These are phyloP conservation scores for Pestalotiopsis sp. DNA, from an alignment of 2,329 filamentous ascomycete genomes.

Conservation along the genomic window DNA sequence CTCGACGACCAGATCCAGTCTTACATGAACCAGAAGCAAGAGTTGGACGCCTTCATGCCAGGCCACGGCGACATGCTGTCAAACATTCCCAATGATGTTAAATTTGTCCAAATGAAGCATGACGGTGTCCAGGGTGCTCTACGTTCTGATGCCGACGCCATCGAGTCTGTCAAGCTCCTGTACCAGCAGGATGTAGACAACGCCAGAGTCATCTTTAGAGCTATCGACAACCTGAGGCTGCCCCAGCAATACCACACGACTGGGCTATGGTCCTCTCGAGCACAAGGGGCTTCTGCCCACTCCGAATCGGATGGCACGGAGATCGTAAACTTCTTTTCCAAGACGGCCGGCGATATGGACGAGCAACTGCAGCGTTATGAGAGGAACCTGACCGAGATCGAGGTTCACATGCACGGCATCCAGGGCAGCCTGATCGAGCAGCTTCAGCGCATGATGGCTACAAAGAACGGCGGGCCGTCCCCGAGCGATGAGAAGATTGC, in stretches of 20 bases:
- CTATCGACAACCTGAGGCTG: slow-evolving; percentile 49
- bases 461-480: slow-evolving; percentile 37
- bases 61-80: slow-evolving; percentile 58
- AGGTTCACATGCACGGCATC: slow-evolving; percentile 66
- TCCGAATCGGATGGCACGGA: slow-evolving; percentile 57
- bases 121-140: slow-evolving; percentile 45
- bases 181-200: slow-evolving; percentile 44
- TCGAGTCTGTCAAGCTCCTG: slow-evolving; percentile 43
- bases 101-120: slow-evolving; percentile 47
- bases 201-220: slow-evolving; percentile 46
- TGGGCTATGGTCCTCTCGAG: slow-evolving; percentile 43
- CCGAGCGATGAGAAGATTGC: slow-evolving; percentile 48
- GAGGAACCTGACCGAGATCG: slow-evolving; percentile 64
- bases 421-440: slow-evolving; percentile 63
- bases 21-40: slow-evolving; percentile 77
- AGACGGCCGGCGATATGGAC: slow-evolving; percentile 64
- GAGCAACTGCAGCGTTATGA: slow-evolving; percentile 60
- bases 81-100: slow-evolving; percentile 48
- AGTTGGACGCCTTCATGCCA: slow-evolving; percentile 71
- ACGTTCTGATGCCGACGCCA: slow-evolving; percentile 42
- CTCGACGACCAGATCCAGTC: slow-evolving; percentile 81
- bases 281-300: slow-evolving; percentile 44
- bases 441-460: slow-evolving; percentile 55
- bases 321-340: slow-evolving; percentile 66
- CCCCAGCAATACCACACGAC: slow-evolving; percentile 53